phyloP scores from a whole-genome alignment of 495 filamentous ascomycete genomes.

The Penicillium dipodomyicola region DNA sequence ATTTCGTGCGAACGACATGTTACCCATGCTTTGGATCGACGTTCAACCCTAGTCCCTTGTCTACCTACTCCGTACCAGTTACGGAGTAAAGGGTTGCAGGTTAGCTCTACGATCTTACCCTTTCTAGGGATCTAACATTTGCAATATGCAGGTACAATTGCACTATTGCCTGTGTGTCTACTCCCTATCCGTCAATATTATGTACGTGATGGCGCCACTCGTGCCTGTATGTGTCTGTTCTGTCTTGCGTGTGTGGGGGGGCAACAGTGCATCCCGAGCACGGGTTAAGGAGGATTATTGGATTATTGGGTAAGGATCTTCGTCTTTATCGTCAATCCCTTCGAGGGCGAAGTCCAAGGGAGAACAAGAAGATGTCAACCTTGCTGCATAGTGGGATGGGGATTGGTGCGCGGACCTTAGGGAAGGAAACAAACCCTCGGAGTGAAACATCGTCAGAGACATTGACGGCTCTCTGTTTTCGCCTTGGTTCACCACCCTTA shows the following conservation, averaged over 20 bases:
- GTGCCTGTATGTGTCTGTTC: slow-evolving; percentile 8
- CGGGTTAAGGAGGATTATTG: slow-evolving; percentile 5
- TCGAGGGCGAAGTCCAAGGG: background rate
- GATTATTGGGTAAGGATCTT: slow-evolving; percentile 1
- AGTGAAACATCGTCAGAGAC: slow-evolving; percentile 8
- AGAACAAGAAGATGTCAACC: background rate
- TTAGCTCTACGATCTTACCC: background rate
- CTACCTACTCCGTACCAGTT: background rate
- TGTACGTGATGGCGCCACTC: slow-evolving; percentile 7
- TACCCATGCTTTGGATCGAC: background rate
- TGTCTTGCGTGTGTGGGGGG: slow-evolving; percentile 4
- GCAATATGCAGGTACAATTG: slow-evolving; percentile 6
- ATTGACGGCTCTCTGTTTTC: background rate
- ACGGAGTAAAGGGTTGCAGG: background rate
- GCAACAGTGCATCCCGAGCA: slow-evolving; percentile 5
- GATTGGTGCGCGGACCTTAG: slow-evolving; percentile 3
- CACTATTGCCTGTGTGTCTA: slow-evolving; percentile 1
- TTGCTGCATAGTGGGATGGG: background rate
- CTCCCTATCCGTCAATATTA: slow-evolving; percentile 2
- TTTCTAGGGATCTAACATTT: background rate
- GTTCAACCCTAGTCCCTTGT: background rate
- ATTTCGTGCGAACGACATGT: background rate
- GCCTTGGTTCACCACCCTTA: slow-evolving; percentile 11
- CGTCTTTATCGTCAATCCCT: background rate
- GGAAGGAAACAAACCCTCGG: background rate